Conservation (phyloP, 1,139 yeast species). For the Kurtzmaniella quercitrusa region DNA sequence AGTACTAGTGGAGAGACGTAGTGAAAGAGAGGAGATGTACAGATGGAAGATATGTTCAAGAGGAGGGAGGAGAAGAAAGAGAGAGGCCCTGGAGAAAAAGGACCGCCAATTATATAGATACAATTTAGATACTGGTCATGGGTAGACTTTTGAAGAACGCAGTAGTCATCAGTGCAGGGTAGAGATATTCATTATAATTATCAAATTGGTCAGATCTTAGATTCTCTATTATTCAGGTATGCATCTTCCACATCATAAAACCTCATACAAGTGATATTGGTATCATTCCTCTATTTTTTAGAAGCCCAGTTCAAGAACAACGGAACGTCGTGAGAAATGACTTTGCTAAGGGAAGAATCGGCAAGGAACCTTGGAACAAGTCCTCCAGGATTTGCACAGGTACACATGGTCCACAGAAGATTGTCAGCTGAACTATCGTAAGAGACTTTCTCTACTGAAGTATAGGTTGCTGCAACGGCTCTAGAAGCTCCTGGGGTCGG, state of each 20-base stretch:
- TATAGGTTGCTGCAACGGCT: conserved; percentile 42
- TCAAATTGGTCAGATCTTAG: too few species aligned
- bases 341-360: conserved; percentile 49
- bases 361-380: conserved; percentile 61
- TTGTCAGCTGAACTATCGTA: conserved; percentile 31
- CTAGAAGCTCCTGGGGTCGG: conserved; percentile 8
- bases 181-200: too few species aligned
- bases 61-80: too few species aligned
- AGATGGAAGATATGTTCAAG: too few species aligned
- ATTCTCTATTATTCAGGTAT: too few species aligned
- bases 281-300: not conserved
- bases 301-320: conserved; percentile 48
- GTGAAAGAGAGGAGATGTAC: not conserved
- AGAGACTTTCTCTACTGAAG: conserved; percentile 55
- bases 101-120: too few species aligned
- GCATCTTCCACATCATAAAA: too few species aligned
- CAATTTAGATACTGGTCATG: too few species aligned
- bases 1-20: conserved; percentile 18
- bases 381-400: conserved; percentile 65
- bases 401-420: conserved; percentile 62
- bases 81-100: too few species aligned
- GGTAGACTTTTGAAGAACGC: too few species aligned
- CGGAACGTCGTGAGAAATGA: conserved; percentile 67
- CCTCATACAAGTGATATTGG: not conserved
- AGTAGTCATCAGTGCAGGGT: too few species aligned